Conservation (phyloP, 306 rosid genomes). For the Rosa lucieae region DNA sequence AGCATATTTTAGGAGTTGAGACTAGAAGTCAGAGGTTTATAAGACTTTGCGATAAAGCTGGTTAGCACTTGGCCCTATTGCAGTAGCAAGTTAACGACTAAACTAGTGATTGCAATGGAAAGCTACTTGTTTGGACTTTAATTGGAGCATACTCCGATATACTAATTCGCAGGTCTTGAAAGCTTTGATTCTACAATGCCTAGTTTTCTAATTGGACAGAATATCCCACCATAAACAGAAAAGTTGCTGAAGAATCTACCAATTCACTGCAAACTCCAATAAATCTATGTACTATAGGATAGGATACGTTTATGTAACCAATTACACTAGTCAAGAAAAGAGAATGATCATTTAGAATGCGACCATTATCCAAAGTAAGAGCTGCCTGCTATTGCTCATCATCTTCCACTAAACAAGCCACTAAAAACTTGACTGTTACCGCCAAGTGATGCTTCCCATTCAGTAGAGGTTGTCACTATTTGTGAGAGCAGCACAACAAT, state of each 20-base stretch:
- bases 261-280: too few relatives aligned
- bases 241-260: too few relatives aligned
- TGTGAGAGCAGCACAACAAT: slow-evolving; percentile 50
- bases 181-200: background rate
- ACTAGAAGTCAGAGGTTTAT: background rate
- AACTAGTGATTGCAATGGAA: background rate
- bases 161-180: background rate
- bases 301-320: too few relatives aligned
- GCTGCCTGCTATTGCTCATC: slow-evolving; percentile 22
- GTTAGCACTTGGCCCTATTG: background rate
- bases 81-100: background rate
- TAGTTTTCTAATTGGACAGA: too few relatives aligned
- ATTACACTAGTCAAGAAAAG: too few relatives aligned
- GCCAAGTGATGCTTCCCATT: slow-evolving; percentile 82
- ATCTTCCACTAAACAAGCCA: slow-evolving; percentile 64
- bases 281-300: too few relatives aligned
- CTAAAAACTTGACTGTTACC: slow-evolving; percentile 72
- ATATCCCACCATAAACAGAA: too few relatives aligned
- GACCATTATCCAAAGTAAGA: too few relatives aligned
- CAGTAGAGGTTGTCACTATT: slow-evolving; percentile 44
- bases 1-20: background rate
- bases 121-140: background rate
- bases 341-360: too few relatives aligned
- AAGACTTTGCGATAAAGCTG: background rate
- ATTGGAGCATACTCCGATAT: background rate